Conservation (phyloP, 257 asterid species). For the Linaria vulgaris region DNA sequence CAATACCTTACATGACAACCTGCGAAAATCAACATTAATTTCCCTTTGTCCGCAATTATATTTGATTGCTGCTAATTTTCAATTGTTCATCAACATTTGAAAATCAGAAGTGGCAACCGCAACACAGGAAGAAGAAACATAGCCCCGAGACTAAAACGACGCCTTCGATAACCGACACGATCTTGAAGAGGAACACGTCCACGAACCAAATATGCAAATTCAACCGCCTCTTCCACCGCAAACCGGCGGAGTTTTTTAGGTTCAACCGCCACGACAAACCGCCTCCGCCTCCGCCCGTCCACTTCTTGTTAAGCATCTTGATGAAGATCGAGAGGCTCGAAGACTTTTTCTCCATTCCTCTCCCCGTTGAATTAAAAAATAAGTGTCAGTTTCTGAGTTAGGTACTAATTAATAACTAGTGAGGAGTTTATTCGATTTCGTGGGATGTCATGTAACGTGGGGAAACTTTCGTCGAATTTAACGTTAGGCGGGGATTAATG, state of each 20-base stretch:
- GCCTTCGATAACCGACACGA: conserved; percentile 61
- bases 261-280: conserved; percentile 48
- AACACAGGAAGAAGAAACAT: conserved; percentile 69
- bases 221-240: conserved; percentile 63
- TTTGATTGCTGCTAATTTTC: no score
- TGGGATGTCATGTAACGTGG: no score
- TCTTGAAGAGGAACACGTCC: conserved; percentile 57
- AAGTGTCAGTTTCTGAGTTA: neutral
- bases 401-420: no score
- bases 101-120: conserved; percentile 72
- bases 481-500: no score
- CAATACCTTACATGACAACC: neutral
- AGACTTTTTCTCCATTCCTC: conserved; percentile 54
- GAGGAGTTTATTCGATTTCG: no score
- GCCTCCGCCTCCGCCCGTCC: conserved; percentile 22
- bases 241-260: conserved; percentile 47
- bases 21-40: neutral
- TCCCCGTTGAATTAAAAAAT: no score
- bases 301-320: conserved; percentile 48
- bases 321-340: conserved; percentile 42
- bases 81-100: neutral
- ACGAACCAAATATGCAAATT: conserved; percentile 54
- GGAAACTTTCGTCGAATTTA: no score
- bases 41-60: neutral
- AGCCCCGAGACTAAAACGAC: conserved; percentile 49